These are phyloP conservation scores for Aspergillus jensenii DNA, from an alignment of 2,329 filamentous ascomycete species.

Conservation along the genomic window DNA sequence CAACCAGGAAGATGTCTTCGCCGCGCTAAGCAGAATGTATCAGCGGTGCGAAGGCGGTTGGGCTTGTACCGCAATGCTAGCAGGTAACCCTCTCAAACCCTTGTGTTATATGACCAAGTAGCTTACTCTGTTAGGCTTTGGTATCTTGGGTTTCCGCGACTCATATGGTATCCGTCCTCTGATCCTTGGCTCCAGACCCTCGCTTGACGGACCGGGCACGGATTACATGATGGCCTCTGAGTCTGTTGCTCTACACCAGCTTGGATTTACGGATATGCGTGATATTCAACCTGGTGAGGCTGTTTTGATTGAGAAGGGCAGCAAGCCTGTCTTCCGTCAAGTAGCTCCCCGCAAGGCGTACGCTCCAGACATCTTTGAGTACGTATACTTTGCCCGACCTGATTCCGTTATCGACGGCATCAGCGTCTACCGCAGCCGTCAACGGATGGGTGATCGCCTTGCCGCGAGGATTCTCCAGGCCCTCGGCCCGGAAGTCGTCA, in stretches of 20 bases:
- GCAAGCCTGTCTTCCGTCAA: constrained; percentile 71
- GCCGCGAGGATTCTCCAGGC: constrained; percentile 69
- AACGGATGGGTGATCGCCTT: constrained; percentile 82
- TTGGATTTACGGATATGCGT: constrained; percentile 72
- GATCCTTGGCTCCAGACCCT: constrained; percentile 72
- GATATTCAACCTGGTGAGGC: constrained; percentile 83
- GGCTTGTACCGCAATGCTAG: constrained; percentile 79
- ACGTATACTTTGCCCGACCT: constrained; percentile 81
- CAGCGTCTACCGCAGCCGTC: constrained; percentile 76
- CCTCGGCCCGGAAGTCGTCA: constrained; percentile 67
- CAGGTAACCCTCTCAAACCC: constrained; percentile 48
- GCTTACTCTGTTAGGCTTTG: constrained; percentile 57
- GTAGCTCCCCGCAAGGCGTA: constrained; percentile 68
- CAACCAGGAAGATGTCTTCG: constrained; percentile 75
- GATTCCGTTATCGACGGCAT: constrained; percentile 86
- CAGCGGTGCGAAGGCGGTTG: constrained; percentile 70
- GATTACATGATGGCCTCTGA: constrained; percentile 94
- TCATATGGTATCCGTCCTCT: constrained; percentile 80
- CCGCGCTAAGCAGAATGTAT: constrained; percentile 70
- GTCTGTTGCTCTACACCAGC: constrained; percentile 77
- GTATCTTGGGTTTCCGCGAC: constrained; percentile 77
- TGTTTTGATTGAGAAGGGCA: constrained; percentile 79
- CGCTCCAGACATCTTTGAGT: constrained; percentile 83
- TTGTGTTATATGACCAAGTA: background rate
- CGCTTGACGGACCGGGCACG: constrained; percentile 61